Evolutionary conservation across 768 basidiomycete genomes (phyloP), one percentile per base, ranked within the genome.

Genomic region (Tylopilus intermedius): DNA sequence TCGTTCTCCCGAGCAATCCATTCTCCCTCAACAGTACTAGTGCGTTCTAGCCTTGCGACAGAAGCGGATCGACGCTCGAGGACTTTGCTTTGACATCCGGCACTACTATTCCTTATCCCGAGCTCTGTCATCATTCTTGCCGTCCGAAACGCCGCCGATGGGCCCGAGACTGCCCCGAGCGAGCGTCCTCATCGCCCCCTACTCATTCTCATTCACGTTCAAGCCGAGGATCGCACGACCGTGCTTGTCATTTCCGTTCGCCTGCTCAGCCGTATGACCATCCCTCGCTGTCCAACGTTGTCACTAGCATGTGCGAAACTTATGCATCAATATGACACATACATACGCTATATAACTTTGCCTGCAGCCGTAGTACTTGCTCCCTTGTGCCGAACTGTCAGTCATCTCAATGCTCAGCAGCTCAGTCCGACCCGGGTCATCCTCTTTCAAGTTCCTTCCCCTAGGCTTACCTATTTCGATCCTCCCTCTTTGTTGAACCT

Each of bases 31-130:
- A 29, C 30, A 30, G 30, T 30, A 30, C 30, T 30, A 24, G 47
- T 38, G 42, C 22, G 44, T 50, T 53, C 55, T 40, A 26, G 46
- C 49, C 27, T 24, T 68, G 67, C 65, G 62, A 62, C 33, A 41
- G 47, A 40, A 22, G 32, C 66, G 63, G 66, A 65, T 67, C 67
- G 49, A 60, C 55, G 33, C 33, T 50, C 24, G 9, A 47, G 29
- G 22, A 4, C 30, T 3, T 38, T 40, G n/a, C 26, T 15, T n/a
- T 53, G 54, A 51, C 49, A 22, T 32, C 30, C 30, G 47, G 14
- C 11, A 35, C 50, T 46, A 29, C 33, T 11, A 11, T 2, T 39
- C 6, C 49, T 26, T 18, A n/a, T 53, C 26, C 55, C 49, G 41
- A 39, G n/a, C 38, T 21, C 41, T 41, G 13, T 38, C 6, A 43